Percentiles rank a stretch among this genome's conserved stretches.
phyloP scores from a whole-genome alignment of 2,329 filamentous ascomycete genomes.

The Rachicladosporium sp. region DNA sequence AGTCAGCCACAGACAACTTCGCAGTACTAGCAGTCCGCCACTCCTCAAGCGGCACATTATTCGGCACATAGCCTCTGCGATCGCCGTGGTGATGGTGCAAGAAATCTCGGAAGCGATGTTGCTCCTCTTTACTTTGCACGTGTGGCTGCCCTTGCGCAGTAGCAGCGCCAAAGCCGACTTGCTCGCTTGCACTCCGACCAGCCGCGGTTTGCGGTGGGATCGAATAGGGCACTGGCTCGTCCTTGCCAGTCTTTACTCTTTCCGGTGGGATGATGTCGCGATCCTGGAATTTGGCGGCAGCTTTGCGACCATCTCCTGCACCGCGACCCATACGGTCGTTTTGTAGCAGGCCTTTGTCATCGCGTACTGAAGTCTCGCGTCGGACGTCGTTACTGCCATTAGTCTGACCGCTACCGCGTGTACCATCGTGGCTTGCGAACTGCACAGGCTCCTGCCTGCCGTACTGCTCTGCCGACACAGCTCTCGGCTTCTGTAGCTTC shows the following conservation, averaged over 20 bases:
- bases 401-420: too few relatives aligned
- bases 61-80: slow-evolving; percentile 35
- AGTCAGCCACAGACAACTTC: slow-evolving; percentile 29
- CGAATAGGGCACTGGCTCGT: slow-evolving; percentile 18
- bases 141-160: slow-evolving; percentile 11
- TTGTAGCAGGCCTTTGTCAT: slow-evolving; percentile 18
- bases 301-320: slow-evolving; percentile 14
- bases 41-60: slow-evolving; percentile 48
- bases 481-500: slow-evolving; percentile 15
- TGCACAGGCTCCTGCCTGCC: slow-evolving; percentile 2
- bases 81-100: slow-evolving; percentile 26
- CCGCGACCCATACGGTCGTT: slow-evolving; percentile 26
- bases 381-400: too few relatives aligned
- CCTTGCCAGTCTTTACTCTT: slow-evolving; percentile 14
- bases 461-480: too few relatives aligned
- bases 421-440: slow-evolving; percentile 14
- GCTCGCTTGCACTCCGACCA: slow-evolving; percentile 25
- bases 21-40: slow-evolving; percentile 32
- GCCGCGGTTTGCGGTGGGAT: slow-evolving; percentile 26
- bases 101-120: slow-evolving; percentile 24
- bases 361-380: too few relatives aligned
- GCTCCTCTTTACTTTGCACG: slow-evolving; percentile 15
- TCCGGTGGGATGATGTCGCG: slow-evolving; percentile 22
- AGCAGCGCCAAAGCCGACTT: slow-evolving; percentile 28
- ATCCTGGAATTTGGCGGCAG: slow-evolving; percentile 25